Base-by-base conservation (phyloP, 2,329 filamentous ascomycete species). In the Beauveria sp. region DNA sequence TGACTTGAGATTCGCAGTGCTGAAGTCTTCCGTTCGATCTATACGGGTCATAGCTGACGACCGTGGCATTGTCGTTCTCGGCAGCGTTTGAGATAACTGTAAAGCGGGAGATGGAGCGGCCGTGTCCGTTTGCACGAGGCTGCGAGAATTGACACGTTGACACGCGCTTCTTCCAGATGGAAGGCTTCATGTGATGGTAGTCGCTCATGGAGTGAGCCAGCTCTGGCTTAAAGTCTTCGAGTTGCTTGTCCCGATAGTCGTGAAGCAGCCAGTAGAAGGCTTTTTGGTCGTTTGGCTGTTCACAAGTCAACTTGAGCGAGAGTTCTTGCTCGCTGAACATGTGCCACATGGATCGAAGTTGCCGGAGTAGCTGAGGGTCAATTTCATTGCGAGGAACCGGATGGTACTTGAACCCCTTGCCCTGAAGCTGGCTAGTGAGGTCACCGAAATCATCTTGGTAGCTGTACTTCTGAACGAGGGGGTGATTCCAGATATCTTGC, bases 291-390 rank as follows among this genome's bases (percentile, higher is more conserved):
- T 96, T 98, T 5, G 84, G 79, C 85, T 86, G 82, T 38, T 84
- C 75, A 65, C 78, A 84, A 14, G 82, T 74, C n/a, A 98, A 79
- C 68, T 86, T 88, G 60, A 85, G 78, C 26, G 88, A 81, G 24
- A 98, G 75, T 20, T 87, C 82, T 30, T 88, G 83, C 66, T 93
- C 89, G 40, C 84, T 85, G 65, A 91, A 88, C 67, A 87, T 89
- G 76, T 98, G 93, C 93, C 92, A 98, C 68, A 98, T 82, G 2
- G 92, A 93, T 63, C 89, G 88, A 65, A 99, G 80, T 72, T 96
- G 93, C 47, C 92, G 85, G 54, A 98, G 75, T 30, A 97, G 84
- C 66, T 96, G 90, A 52, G 83, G 77, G 67, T 97, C 91, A 58
- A 98, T 86, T 20, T 92, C 88, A 10, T 85, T 81, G 40, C 79